A percentile compares a stretch with the other conserved stretches of the same genome.
phyloP scores from a whole-genome alignment of 2,329 filamentous ascomycete species.

The Pestalotiopsis sp. region DNA sequence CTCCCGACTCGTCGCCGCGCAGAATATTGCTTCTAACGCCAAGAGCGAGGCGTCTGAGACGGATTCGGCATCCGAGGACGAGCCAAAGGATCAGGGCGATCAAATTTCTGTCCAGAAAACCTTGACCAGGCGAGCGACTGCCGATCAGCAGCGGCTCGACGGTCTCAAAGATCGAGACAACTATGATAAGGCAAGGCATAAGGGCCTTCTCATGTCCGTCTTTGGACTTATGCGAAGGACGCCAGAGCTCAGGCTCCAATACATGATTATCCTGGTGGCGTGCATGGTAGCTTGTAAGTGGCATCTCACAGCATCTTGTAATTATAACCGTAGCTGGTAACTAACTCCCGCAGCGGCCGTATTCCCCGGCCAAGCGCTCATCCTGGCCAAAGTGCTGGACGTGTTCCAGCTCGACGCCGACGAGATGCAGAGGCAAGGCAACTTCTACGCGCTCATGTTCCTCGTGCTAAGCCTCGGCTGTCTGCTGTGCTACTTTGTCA shows the following conservation, averaged over 20 bases:
- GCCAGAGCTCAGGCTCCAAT: neutral
- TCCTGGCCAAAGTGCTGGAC: conserved; percentile 32
- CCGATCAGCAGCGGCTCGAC: conserved; percentile 27
- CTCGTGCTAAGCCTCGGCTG: conserved; percentile 55
- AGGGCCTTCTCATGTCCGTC: conserved; percentile 12
- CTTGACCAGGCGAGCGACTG: conserved; percentile 55
- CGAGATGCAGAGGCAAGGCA: conserved; percentile 29
- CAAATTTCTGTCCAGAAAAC: conserved; percentile 38
- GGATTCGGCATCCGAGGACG: conserved; percentile 28
- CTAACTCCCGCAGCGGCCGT: conserved; percentile 25
- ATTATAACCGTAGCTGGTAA: neutral
- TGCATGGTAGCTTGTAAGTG: neutral
- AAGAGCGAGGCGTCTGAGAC: neutral
- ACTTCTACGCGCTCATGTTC: conserved; percentile 58
- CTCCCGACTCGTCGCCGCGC: conserved; percentile 19
- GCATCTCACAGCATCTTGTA: neutral
- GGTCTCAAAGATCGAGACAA: conserved; percentile 3
- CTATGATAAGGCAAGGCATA: conserved; percentile 4
- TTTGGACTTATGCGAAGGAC: neutral
- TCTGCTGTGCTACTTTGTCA: conserved; percentile 53
- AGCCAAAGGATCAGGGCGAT: conserved; percentile 25
- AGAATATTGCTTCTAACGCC: neutral
- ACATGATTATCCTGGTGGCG: conserved; percentile 8
- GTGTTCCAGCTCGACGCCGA: conserved; percentile 24
- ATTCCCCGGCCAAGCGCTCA: conserved; percentile 33